Percentiles rank a stretch among this genome's conserved stretches.
These are phyloP conservation scores for Incumbomyces delicatus DNA, from an alignment of 2,329 filamentous ascomycete species.

Conservation along the genomic window DNA sequence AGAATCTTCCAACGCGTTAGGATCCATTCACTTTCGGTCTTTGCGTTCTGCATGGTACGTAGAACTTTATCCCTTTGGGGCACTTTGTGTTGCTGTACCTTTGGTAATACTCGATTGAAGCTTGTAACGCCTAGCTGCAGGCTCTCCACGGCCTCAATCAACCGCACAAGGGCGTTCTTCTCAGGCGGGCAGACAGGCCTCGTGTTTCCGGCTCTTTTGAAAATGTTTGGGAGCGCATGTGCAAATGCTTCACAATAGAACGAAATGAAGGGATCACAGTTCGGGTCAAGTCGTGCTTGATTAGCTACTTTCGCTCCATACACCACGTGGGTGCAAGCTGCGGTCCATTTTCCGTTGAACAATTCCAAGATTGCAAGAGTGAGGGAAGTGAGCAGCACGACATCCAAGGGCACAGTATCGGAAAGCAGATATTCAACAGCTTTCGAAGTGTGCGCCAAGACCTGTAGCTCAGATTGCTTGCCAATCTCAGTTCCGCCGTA, in stretches of 20 bases:
- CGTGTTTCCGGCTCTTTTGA: not conserved
- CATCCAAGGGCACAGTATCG: conserved; percentile 6
- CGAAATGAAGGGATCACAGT: not conserved
- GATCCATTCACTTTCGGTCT: conserved; percentile 3
- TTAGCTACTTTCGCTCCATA: conserved; percentile 4
- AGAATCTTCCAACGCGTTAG: conserved; percentile 2
- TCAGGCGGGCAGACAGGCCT: not conserved
- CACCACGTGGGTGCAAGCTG: conserved; percentile 7
- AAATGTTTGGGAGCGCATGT: conserved; percentile 1
- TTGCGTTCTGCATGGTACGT: not conserved
- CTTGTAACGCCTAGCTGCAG: not conserved
- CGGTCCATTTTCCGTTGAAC: conserved; percentile 7
- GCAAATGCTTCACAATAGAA: conserved; percentile 8
- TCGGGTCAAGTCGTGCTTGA: not conserved
- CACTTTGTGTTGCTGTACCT: not conserved
- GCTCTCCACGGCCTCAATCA: conserved; percentile 4
- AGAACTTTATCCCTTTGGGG: not conserved
- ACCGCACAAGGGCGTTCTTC: not conserved
- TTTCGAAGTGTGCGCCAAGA: conserved; percentile 4
- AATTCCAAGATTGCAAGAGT: conserved; percentile 9
- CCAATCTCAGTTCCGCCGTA: not conserved
- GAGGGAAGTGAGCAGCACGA: conserved; percentile 10
- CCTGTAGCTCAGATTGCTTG: conserved; percentile 3
- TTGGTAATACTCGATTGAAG: not conserved
- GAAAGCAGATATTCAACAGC: conserved; percentile 8